These are phyloP conservation scores for Rhizopogon salebrosus DNA, from an alignment of 768 basidiomycete species.

Conservation along the genomic window DNA sequence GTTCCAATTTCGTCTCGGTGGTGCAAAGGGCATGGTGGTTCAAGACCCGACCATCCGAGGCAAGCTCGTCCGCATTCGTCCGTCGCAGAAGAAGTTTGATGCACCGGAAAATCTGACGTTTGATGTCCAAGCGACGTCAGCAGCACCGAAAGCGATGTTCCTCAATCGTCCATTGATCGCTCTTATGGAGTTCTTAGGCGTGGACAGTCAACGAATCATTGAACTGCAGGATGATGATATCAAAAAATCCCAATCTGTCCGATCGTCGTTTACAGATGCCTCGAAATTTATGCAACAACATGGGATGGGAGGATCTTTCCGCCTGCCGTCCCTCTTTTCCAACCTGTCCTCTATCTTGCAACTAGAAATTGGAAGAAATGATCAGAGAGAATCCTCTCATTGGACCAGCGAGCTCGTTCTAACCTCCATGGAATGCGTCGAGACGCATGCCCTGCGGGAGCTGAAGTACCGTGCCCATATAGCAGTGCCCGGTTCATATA, in stretches of 20 bases:
- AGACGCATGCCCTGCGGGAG: conserved; percentile 42
- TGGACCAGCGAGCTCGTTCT: conserved; percentile 32
- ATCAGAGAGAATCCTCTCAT: not conserved
- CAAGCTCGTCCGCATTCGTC: conserved; percentile 33
- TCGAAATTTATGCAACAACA: conserved; percentile 38
- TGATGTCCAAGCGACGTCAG: conserved; percentile 44
- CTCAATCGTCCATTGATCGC: conserved; percentile 45
- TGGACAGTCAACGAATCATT: conserved; percentile 28
- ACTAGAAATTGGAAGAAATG: conserved; percentile 22
- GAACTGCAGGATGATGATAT: conserved; percentile 35
- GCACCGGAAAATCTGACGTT: conserved; percentile 38
- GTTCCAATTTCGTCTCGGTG: conserved; percentile 40
- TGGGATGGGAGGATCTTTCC: conserved; percentile 42
- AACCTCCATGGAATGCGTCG: conserved; percentile 31
- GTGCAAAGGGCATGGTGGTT: conserved; percentile 45
- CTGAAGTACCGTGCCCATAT: conserved; percentile 50
- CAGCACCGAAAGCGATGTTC: conserved; percentile 36
- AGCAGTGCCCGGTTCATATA: conserved; percentile 41
- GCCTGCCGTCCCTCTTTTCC: conserved; percentile 37
- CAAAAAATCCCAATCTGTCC: conserved; percentile 29
- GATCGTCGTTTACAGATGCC: conserved; percentile 28
- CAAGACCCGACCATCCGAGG: conserved; percentile 34
- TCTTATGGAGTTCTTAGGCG: conserved; percentile 41
- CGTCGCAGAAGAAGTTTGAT: conserved; percentile 65
- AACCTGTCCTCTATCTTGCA: conserved; percentile 28